phyloP scores from a whole-genome alignment of 2,329 filamentous ascomycete species.

The Ceratocystis cacaofunesta region DNA sequence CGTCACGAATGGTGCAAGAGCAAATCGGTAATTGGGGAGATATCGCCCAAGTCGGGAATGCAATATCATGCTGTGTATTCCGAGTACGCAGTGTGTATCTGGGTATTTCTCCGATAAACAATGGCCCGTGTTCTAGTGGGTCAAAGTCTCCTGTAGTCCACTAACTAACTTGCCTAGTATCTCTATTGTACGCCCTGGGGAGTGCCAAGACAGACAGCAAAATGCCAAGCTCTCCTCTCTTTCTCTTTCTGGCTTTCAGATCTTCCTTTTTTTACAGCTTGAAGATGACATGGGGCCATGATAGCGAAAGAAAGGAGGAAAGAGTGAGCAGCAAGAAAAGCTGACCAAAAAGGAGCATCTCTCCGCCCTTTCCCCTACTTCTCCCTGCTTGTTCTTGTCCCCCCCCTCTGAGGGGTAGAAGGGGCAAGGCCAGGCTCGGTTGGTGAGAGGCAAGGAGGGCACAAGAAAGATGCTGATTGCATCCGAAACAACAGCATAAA shows the following conservation, averaged over 20 bases:
- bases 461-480: neutral
- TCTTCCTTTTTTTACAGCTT: neutral
- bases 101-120: neutral
- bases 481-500: neutral
- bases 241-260: neutral
- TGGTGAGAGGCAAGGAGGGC: neutral
- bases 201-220: neutral
- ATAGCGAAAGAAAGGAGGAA: neutral
- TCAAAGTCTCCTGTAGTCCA: neutral
- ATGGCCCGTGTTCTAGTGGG: neutral
- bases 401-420: too few species aligned
- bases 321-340: neutral
- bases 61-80: too few species aligned
- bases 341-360: neutral
- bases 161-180: neutral
- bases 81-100: neutral
- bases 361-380: neutral
- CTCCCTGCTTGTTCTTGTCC: neutral
- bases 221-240: neutral
- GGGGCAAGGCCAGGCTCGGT: neutral
- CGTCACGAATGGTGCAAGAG: too few species aligned
- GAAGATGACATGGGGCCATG: neutral
- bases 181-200: neutral
- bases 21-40: too few species aligned
- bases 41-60: too few species aligned